Percentiles rank a stretch among this genome's conserved stretches.
These are phyloP conservation scores for Catunica adiposa DNA, from an alignment of 2,329 filamentous ascomycete species.

Conservation along the genomic window DNA sequence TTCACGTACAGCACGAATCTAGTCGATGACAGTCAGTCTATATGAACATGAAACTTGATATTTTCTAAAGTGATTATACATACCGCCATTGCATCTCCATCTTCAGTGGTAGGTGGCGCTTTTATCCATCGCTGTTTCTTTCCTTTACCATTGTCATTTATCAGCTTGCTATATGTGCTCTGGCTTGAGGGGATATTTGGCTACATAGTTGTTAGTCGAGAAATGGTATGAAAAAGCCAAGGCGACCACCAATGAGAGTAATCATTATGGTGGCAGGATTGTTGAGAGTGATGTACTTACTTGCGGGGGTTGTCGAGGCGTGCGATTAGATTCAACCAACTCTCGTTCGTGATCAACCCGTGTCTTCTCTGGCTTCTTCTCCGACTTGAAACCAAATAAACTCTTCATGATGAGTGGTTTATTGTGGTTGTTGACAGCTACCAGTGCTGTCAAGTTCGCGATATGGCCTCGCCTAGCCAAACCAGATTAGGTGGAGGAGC, in stretches of 20 bases:
- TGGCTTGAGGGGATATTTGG: no score
- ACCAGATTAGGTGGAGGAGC: neutral
- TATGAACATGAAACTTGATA: no score
- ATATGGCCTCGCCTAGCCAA: neutral
- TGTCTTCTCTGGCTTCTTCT: slow-evolving; percentile 10
- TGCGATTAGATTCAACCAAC: neutral
- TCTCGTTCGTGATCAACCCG: neutral
- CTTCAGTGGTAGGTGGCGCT: no score
- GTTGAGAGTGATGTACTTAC: neutral
- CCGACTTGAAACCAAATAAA: slow-evolving; percentile 6
- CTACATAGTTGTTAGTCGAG: no score
- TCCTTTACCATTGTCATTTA: no score
- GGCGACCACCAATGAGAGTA: no score
- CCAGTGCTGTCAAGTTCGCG: neutral
- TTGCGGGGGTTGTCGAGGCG: neutral
- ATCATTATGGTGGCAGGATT: no score
- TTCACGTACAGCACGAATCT: slow-evolving; percentile 28
- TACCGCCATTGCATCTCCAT: no score
- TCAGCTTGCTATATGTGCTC: no score
- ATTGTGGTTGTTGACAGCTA: neutral
- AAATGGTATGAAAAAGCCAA: no score
- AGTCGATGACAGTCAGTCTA: neutral
- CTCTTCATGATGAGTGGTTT: slow-evolving; percentile 2
- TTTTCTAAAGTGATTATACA: no score
- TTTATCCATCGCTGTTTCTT: no score